These are phyloP conservation scores for Entoloma clypeatum DNA, from an alignment of 1,284 basidiomycete genomes.

Conservation along the genomic window DNA sequence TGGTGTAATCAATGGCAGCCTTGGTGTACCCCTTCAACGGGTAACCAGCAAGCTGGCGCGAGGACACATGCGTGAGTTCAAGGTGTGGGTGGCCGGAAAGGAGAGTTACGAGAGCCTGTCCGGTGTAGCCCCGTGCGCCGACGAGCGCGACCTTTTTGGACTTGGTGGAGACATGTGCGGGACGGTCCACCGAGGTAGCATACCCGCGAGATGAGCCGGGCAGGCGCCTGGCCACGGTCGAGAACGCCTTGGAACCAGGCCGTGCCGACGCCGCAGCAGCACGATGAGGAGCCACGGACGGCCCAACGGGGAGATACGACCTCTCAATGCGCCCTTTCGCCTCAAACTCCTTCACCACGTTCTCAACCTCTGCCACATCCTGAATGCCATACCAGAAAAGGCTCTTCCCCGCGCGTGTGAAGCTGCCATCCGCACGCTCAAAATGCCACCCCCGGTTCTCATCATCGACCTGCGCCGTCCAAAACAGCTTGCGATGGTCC, in stretches of 20 bases:
- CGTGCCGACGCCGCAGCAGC: conserved; percentile 27
- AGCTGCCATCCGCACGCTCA: conserved; percentile 96
- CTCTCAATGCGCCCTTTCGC: conserved; percentile 82
- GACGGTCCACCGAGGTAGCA: conserved; percentile 47
- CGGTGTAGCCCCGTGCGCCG: conserved; percentile 95
- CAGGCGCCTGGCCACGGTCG: conserved; percentile 62
- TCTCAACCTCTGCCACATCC: conserved; percentile 91
- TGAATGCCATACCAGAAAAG: conserved; percentile 98
- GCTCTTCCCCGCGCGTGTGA: conserved; percentile 89
- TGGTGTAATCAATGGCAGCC: conserved; percentile 70
- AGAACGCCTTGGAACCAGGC: conserved; percentile 54
- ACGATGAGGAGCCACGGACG: conserved; percentile 66
- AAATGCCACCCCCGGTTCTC: conserved; percentile 99
- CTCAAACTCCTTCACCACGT: conserved; percentile 80
- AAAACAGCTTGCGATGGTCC: conserved; percentile 93
- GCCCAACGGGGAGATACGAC: conserved; percentile 88
- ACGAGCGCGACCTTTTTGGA: conserved; percentile 92
- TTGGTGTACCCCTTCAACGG: conserved; percentile 85
- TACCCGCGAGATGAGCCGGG: conserved; percentile 58
- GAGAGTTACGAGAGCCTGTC: conserved; percentile 85
- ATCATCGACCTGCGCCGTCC: conserved; percentile 94
- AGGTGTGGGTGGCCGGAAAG: conserved; percentile 86
- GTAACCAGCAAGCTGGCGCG: conserved; percentile 87
- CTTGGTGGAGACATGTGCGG: conserved; percentile 45
- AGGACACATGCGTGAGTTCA: conserved; percentile 91